phyloP scores from a whole-genome alignment of 2,329 filamentous ascomycete genomes.

The Talaromyces sp. region DNA sequence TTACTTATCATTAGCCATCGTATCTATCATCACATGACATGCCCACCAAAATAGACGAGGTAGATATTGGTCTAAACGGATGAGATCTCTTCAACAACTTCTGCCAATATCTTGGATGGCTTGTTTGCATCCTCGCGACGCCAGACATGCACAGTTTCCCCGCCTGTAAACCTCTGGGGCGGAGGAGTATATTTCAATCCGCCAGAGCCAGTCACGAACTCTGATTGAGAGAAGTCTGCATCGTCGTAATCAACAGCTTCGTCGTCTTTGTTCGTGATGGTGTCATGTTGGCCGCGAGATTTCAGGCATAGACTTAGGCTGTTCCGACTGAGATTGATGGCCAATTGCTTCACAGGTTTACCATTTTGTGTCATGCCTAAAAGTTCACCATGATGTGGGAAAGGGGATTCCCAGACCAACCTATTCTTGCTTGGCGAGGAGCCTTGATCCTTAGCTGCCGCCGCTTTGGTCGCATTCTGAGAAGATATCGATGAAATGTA shows the following conservation, averaged over 20 bases:
- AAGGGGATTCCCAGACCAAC: conserved; percentile 29
- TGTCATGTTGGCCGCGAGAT: neutral
- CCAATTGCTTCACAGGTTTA: conserved; percentile 5
- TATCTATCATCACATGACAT: neutral
- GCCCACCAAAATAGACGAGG: neutral
- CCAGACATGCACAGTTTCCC: conserved; percentile 13
- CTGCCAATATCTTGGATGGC: conserved; percentile 13
- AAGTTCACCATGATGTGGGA: conserved; percentile 21
- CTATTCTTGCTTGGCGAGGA: neutral
- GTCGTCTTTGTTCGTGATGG: neutral
- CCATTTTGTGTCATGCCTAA: conserved; percentile 2
- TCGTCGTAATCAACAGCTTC: neutral
- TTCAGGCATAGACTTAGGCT: conserved; percentile 9
- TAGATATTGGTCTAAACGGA: neutral
- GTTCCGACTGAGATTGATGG: conserved; percentile 15
- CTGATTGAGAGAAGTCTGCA: conserved; percentile 1
- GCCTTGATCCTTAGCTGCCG: neutral
- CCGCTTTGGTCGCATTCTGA: neutral
- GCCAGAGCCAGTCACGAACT: conserved; percentile 4
- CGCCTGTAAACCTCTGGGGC: conserved; percentile 1
- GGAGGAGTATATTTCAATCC: conserved; percentile 19
- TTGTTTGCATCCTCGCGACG: neutral
- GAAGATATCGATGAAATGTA: conserved; percentile 28
- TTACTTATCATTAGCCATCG: neutral
- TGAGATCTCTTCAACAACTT: conserved; percentile 21